Percentiles rank a stretch among this genome's conserved stretches.
Evolutionary conservation across 2,329 filamentous ascomycete genomes (phyloP).

Genomic region (Trichoderma pleuroti): DNA sequence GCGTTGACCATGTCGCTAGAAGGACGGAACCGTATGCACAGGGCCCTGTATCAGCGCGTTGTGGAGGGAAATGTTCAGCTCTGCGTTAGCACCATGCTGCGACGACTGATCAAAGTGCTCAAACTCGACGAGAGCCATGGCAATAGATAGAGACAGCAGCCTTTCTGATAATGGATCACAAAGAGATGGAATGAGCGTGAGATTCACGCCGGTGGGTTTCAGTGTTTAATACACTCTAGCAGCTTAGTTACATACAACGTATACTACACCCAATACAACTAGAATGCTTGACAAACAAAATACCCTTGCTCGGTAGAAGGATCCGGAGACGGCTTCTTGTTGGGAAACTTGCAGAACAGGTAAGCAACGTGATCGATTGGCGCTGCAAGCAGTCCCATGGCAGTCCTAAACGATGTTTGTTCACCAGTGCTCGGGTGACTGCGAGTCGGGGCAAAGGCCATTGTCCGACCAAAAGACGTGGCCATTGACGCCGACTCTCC

Average conservation of each 20-base stretch:
- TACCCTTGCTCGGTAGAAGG: background rate
- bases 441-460: conserved; percentile 50
- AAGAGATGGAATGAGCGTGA: background rate
- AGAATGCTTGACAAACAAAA: background rate
- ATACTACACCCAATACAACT: background rate
- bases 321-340: background rate
- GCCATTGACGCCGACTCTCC: conserved; percentile 28
- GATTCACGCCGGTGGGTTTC: background rate
- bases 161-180: background rate
- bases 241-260: background rate
- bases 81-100: conserved; percentile 2
- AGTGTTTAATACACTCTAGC: background rate
- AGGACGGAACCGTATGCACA: conserved; percentile 64
- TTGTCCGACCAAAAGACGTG: conserved; percentile 48
- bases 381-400: background rate
- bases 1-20: conserved; percentile 72
- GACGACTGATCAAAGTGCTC: background rate
- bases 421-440: conserved; percentile 50
- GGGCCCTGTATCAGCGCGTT: conserved; percentile 36
- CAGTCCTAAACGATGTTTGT: conserved; percentile 49
- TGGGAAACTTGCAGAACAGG: background rate
- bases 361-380: background rate
- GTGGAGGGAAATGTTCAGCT: background rate
- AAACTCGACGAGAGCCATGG: conserved; percentile 28
- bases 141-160: background rate